A percentile compares a stretch with the other conserved stretches of the same genome.
Evolutionary conservation across 108 stramenopile genomes (phyloP).

Genomic region (Stephanodiscus minutulus): DNA sequence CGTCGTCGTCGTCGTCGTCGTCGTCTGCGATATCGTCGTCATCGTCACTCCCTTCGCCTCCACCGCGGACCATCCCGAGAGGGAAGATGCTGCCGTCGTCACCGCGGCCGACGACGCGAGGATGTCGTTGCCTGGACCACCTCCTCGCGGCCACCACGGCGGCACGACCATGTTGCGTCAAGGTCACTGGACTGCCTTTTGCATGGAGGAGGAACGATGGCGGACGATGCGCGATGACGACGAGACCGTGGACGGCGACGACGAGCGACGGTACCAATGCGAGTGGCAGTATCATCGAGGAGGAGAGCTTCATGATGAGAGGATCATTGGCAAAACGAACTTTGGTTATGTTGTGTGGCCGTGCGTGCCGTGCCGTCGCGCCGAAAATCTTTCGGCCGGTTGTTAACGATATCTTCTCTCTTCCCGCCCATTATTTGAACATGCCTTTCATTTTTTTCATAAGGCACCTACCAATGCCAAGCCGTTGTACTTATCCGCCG

Average conservation of each 20-base stretch:
- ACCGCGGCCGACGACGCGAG: neutral
- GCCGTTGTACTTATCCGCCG: too few relatives aligned
- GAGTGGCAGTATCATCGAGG: neutral
- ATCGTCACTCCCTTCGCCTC: neutral
- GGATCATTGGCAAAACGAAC: too few relatives aligned
- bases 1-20: neutral
- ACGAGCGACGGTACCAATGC: neutral
- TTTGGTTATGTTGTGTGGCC: neutral
- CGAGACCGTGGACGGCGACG: too few relatives aligned
- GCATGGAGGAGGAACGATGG: neutral
- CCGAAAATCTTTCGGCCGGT: too few relatives aligned
- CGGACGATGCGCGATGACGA: neutral
- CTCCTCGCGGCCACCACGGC: neutral
- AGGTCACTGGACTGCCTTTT: too few relatives aligned
- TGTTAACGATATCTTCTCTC: neutral
- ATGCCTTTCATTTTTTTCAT: too few relatives aligned
- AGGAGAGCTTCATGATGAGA: too few relatives aligned
- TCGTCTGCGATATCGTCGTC: neutral
- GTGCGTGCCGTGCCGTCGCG: neutral
- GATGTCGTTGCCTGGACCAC: neutral
- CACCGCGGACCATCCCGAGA: slow-evolving; percentile 12
- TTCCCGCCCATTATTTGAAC: too few relatives aligned
- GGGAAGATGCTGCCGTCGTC: neutral
- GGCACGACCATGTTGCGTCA: too few relatives aligned
- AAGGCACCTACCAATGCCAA: too few relatives aligned